Evolutionary conservation across 768 basidiomycete genomes (phyloP).

Genomic region (Obba rivulosa): DNA sequence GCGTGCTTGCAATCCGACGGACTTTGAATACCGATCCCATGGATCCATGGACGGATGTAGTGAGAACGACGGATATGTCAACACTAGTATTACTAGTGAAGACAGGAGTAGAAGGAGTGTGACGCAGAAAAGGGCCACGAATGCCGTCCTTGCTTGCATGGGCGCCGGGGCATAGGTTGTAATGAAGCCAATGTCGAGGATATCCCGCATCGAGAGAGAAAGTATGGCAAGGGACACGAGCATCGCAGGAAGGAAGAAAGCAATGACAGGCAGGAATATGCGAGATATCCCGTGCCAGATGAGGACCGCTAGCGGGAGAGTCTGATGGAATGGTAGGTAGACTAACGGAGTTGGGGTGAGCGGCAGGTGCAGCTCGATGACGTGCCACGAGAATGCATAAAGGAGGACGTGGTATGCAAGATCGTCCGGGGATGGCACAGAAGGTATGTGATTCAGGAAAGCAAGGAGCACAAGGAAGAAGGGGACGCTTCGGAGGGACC

Average conservation of each 20-base stretch:
- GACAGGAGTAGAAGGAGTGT: slow-evolving; percentile 29
- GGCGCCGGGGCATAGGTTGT: slow-evolving; percentile 26
- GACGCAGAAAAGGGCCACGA: slow-evolving; percentile 33
- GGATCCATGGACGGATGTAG: neutral
- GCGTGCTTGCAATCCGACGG: slow-evolving; percentile 41
- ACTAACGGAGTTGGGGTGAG: slow-evolving; percentile 38
- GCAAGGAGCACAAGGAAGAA: slow-evolving; percentile 34
- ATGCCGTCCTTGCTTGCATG: slow-evolving; percentile 41
- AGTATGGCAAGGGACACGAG: slow-evolving; percentile 38
- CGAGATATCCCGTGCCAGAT: slow-evolving; percentile 33
- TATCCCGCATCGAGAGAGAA: slow-evolving; percentile 43
- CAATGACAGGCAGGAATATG: slow-evolving; percentile 33
- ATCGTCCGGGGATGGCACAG: slow-evolving; percentile 36
- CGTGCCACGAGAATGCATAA: slow-evolving; percentile 33
- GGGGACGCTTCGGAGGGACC: slow-evolving; percentile 29
- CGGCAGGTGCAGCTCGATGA: slow-evolving; percentile 44
- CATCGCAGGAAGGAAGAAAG: slow-evolving; percentile 47
- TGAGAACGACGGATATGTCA: slow-evolving; percentile 18
- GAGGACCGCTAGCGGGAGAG: slow-evolving; percentile 42
- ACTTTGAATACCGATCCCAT: slow-evolving; percentile 47
- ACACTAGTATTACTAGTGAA: slow-evolving; percentile 30
- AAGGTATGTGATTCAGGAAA: slow-evolving; percentile 37
- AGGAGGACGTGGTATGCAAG: slow-evolving; percentile 37
- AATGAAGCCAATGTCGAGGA: slow-evolving; percentile 2
- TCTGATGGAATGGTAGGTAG: slow-evolving; percentile 31